These are phyloP conservation scores for Tuber magnatum DNA, from an alignment of 495 filamentous ascomycete genomes.

Conservation along the genomic window DNA sequence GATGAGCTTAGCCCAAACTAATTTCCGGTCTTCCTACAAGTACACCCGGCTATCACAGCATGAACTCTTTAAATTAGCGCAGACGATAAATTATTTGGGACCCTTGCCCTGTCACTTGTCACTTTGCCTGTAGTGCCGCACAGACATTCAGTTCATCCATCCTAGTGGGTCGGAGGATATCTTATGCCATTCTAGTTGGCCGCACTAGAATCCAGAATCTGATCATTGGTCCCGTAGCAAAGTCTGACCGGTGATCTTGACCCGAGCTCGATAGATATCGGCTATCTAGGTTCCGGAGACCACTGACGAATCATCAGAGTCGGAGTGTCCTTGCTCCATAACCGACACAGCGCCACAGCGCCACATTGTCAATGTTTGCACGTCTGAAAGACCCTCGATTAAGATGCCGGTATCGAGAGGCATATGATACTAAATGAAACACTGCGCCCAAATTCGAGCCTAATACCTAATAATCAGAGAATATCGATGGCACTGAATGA, in stretches of 20 bases:
- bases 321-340: neutral
- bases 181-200: too few species aligned
- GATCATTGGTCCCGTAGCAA: neutral
- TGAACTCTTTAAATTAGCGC: neutral
- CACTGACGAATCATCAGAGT: neutral
- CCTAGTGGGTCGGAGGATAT: neutral
- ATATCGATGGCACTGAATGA: neutral
- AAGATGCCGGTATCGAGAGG: neutral
- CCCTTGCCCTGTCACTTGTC: neutral
- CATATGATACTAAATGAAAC: neutral
- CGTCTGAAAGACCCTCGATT: neutral
- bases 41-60: neutral
- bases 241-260: neutral
- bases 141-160: neutral
- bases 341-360: neutral
- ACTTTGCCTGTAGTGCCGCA: neutral
- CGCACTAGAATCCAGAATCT: neutral
- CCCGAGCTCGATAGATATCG: neutral
- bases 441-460: neutral
- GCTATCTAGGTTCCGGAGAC: neutral
- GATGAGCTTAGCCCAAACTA: neutral
- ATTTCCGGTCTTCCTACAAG: neutral
- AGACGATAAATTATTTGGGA: neutral
- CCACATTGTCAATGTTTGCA: neutral
- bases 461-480: neutral